A percentile compares a stretch with the other conserved stretches of the same genome.
Conservation (phyloP, 176 grass and related monocot species). For the Leersia perrieri region DNA sequence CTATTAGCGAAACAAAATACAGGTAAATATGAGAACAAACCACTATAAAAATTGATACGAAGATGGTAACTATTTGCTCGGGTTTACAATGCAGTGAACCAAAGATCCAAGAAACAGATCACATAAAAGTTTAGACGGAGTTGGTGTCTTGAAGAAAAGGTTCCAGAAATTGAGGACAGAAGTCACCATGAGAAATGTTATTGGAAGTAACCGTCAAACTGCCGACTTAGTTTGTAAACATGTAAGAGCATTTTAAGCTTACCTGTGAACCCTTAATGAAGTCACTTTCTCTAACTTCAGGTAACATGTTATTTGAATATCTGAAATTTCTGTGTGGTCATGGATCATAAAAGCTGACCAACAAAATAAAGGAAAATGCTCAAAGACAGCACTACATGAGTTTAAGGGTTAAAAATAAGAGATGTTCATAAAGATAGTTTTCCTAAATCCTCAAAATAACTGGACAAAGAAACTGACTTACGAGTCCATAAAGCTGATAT, state of each 20-base stretch:
- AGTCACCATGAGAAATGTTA: background rate
- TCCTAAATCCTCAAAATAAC: background rate
- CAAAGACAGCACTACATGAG: too few relatives aligned
- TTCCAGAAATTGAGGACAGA: background rate
- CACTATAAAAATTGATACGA: background rate
- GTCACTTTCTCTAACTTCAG: constrained; percentile 68
- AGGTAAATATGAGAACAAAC: background rate
- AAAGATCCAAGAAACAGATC: background rate
- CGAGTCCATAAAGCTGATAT: constrained; percentile 89
- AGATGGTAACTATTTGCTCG: background rate
- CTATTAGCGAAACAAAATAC: background rate
- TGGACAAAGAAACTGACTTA: constrained; percentile 34
- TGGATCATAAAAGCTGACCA: constrained; percentile 82
- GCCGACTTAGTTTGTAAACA: background rate
- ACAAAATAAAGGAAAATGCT: constrained; percentile 27
- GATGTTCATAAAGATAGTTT: background rate
- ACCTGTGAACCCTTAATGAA: constrained; percentile 98
- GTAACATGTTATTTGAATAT: constrained; percentile 83
- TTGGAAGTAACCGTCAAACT: background rate
- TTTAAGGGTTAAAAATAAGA: too few relatives aligned
- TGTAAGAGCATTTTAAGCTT: constrained; percentile 14
- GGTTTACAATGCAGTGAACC: background rate
- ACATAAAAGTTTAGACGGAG: background rate
- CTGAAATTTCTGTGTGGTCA: constrained; percentile 91
- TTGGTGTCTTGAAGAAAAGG: background rate